phyloP scores from a whole-genome alignment of 1,284 basidiomycete genomes.

The Malassezia japonica region DNA sequence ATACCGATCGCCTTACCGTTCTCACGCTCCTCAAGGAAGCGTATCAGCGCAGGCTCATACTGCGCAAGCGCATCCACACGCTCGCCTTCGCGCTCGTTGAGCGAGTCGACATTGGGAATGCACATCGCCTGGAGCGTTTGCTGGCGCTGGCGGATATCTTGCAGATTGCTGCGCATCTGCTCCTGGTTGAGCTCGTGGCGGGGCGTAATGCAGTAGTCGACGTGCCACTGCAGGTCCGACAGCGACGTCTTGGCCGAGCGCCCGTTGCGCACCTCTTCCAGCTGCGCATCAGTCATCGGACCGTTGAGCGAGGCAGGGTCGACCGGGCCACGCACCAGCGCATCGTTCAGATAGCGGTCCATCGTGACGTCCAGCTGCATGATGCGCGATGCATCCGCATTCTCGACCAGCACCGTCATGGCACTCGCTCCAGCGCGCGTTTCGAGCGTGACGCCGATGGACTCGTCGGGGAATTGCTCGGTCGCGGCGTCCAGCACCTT shows the following conservation, averaged over 20 bases:
- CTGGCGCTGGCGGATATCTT: constrained; percentile 22
- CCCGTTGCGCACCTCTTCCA: constrained; percentile 30
- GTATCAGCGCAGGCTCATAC: constrained; percentile 29
- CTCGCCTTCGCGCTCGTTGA: constrained; percentile 33
- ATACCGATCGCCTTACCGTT: constrained; percentile 34
- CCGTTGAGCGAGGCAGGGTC: constrained; percentile 29
- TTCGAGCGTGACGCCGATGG: constrained; percentile 37
- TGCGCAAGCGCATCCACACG: constrained; percentile 20
- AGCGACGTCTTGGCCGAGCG: constrained; percentile 9
- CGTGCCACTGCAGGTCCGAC: constrained; percentile 22
- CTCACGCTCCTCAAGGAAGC: constrained; percentile 33
- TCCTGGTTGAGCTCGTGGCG: constrained; percentile 25
- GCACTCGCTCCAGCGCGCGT: constrained; percentile 12
- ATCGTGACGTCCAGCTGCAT: constrained; percentile 35
- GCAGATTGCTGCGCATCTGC: constrained; percentile 23
- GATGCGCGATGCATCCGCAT: constrained; percentile 16
- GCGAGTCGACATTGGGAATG: constrained; percentile 39
- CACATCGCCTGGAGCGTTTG: constrained; percentile 23
- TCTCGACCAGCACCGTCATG: constrained; percentile 36
- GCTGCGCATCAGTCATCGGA: constrained; percentile 18
- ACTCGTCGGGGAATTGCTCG: constrained; percentile 55
- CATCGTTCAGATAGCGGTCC: constrained; percentile 37
- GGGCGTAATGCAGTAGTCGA: constrained; percentile 36
- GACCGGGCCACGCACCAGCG: constrained; percentile 33
- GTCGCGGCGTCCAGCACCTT: constrained; percentile 59